A percentile compares a stretch with the other conserved stretches of the same genome.
These are phyloP conservation scores for Nemania sp. DNA, from an alignment of 2,329 filamentous ascomycete genomes.

Conservation along the genomic window DNA sequence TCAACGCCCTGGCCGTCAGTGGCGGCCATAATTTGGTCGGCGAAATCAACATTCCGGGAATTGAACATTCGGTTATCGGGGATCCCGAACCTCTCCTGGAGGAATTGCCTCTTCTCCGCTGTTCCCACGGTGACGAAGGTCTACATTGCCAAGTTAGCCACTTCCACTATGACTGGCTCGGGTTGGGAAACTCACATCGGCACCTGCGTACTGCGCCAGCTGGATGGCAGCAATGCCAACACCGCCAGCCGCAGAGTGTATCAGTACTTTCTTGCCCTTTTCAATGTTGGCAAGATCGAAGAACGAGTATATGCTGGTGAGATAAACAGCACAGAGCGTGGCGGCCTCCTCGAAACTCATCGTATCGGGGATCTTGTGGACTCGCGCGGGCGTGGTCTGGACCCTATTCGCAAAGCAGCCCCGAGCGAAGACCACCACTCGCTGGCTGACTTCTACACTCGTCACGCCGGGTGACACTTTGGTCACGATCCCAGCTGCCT, in stretches of 20 bases:
- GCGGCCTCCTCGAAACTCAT: slow-evolving; percentile 43
- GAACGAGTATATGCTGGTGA: slow-evolving; percentile 40
- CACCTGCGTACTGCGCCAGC: slow-evolving; percentile 8
- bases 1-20: slow-evolving; percentile 37
- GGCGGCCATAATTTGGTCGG: too few species aligned
- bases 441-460: slow-evolving; percentile 28
- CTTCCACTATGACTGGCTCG: neutral
- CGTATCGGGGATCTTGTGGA: slow-evolving; percentile 38
- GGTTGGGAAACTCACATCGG: slow-evolving; percentile 11
- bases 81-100: slow-evolving; percentile 33
- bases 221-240: slow-evolving; percentile 25
- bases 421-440: slow-evolving; percentile 29
- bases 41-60: too few species aligned
- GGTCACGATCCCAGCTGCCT: slow-evolving; percentile 28
- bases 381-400: neutral
- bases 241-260: slow-evolving; percentile 30
- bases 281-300: slow-evolving; percentile 35
- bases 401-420: slow-evolving; percentile 32
- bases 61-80: too few species aligned
- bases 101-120: slow-evolving; percentile 31
- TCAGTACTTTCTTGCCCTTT: slow-evolving; percentile 30
- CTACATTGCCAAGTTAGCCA: slow-evolving; percentile 8
- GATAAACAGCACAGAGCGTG: slow-evolving; percentile 40
- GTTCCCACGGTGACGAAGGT: slow-evolving; percentile 33
- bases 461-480: slow-evolving; percentile 18